Base-by-base conservation (phyloP, 148 eudicot species). In the Amaranthus hypochondriacus region DNA sequence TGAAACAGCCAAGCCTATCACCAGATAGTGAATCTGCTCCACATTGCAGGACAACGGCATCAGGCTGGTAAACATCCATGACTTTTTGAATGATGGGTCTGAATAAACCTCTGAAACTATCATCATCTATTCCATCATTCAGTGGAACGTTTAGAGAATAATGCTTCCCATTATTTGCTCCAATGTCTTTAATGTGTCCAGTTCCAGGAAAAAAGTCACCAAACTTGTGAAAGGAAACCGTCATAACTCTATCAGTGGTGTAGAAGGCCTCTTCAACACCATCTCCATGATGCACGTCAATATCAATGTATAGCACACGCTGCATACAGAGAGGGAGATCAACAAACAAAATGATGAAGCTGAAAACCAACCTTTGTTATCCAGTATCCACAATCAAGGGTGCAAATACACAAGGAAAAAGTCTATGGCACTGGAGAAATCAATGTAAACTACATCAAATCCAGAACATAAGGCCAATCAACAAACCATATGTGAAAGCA, bases 11-110 rank as follows among this genome's bases (percentile, higher is more conserved):
- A 76, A 93, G 81, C 76, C 98, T 83, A 66, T 93, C 98, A 78
- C 97, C 98, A 58, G 98, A 83, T 77, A 93, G 87, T 42, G 98
- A 93, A 82, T 93, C 98, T 6, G 98, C 98, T 57, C 98, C 98
- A 80, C 98, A 93, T 68, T 93, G 98, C 56, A 93, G 89, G 69
- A 93, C 98, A 69, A 91, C 98, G 7, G 89, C 98, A 79, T 93
- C 95, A 9, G 97, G 98, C 77, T 86, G 95, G 73, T 91, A 93
- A 50, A 91, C 88, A 72, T 93, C 94, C 98, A 93, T 93, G 69
- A 93, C 98, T 64, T 91, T 93, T 70, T 81, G 88, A 52, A 93
- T 85, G 11, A 89, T 79, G 47, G 98, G 96, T 54, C 91, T 87
- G 80, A 93, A 93, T 42, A 93, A 84, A 69, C 89, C 85, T 9